Percentiles rank a stretch among this genome's conserved stretches.
Evolutionary conservation across 805 yeast genomes (phyloP).

Genomic region (Yarrowia deformans): DNA sequence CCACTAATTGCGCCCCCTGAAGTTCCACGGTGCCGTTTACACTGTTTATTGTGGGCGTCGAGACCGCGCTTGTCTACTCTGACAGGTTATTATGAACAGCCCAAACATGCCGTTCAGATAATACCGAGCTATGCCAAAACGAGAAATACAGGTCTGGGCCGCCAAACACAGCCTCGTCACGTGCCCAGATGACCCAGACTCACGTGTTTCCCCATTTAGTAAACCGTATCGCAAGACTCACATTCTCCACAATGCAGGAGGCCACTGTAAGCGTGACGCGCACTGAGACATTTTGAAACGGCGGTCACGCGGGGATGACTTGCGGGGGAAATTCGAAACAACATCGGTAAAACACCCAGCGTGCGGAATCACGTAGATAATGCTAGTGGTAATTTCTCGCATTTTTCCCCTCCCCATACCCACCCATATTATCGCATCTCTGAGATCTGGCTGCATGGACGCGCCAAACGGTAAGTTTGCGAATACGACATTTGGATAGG

Average conservation of each 20-base stretch:
- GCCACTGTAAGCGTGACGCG: slow-evolving; percentile 32
- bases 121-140: neutral
- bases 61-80: too few species aligned
- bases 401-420: neutral
- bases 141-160: neutral
- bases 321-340: neutral
- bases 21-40: too few species aligned
- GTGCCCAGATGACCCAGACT: neutral
- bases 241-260: slow-evolving; percentile 37
- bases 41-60: too few species aligned
- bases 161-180: slow-evolving; percentile 21
- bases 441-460: slow-evolving; percentile 31
- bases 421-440: neutral
- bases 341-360: accelerated
- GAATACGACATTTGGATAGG: slow-evolving; percentile 3
- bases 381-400: neutral
- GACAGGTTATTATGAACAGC: neutral
- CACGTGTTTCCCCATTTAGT: slow-evolving; percentile 5
- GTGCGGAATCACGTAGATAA: neutral
- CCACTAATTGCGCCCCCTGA: too few species aligned
- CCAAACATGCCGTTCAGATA: neutral
- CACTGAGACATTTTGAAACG: slow-evolving; percentile 33
- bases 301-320: neutral
- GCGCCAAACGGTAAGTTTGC: slow-evolving; percentile 10
- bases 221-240: slow-evolving; percentile 19